A percentile compares a stretch with the other conserved stretches of the same genome.
phyloP scores from a whole-genome alignment of 768 basidiomycete species.

The Fomitopsis pulvina region DNA sequence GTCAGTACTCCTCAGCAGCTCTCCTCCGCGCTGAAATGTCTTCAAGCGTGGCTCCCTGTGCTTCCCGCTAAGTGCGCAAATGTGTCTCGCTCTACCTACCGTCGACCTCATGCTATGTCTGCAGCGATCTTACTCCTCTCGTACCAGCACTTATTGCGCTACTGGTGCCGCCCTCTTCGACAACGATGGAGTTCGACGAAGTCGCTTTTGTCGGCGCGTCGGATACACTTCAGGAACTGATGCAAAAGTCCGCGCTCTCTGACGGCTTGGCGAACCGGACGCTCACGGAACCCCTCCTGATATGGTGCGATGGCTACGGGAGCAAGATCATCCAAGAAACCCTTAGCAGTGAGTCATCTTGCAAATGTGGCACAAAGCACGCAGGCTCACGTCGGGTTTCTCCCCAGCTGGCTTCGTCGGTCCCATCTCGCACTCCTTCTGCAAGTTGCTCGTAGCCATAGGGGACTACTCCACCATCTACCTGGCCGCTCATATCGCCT shows the following conservation, averaged over 20 bases:
- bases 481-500: conserved; percentile 63
- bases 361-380: background rate
- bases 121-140: conserved; percentile 62
- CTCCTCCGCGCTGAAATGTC: conserved; percentile 66
- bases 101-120: background rate
- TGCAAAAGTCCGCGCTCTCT: conserved; percentile 66
- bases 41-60: conserved; percentile 77
- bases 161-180: conserved; percentile 23
- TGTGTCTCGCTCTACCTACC: no score
- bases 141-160: conserved; percentile 57
- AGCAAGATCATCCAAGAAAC: conserved; percentile 35
- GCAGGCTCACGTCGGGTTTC: no score
- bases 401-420: conserved; percentile 38
- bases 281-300: conserved; percentile 80
- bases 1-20: conserved; percentile 39
- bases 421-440: conserved; percentile 62
- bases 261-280: conserved; percentile 63
- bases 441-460: conserved; percentile 73
- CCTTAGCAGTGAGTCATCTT: conserved; percentile 26
- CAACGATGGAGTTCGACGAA: conserved; percentile 34
- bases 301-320: conserved; percentile 64
- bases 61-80: conserved; percentile 66
- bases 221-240: conserved; percentile 70
- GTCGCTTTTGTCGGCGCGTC: conserved; percentile 56
- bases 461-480: conserved; percentile 85